Evolutionary conservation across 305 asterid genomes (phyloP), one percentile per base, ranked within the genome.

Genomic region (Striga hermonthica): DNA sequence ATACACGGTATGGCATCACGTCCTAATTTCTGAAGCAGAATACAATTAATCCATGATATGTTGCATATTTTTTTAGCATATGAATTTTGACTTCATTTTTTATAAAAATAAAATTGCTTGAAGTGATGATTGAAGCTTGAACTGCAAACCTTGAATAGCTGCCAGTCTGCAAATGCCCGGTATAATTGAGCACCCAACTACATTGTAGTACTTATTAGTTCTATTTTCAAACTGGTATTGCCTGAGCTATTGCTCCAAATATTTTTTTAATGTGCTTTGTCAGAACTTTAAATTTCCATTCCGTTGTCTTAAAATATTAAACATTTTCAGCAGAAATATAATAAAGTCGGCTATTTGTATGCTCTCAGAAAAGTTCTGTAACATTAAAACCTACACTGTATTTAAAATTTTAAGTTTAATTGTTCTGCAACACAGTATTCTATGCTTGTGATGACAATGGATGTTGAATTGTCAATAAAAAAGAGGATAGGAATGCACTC

Each of bases 1-100:
- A 75, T 92, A 92, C 80, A 87, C 98, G 95, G 98, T 91, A 91
- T 69, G 68, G 9, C 67, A 69, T 73, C 70, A 34, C 60, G 45
- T 72, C 66, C 36, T 76, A 68, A 59, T 67, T 76, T 59, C 43
- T 64, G 64, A 59, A 52, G 13, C 69, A 39, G 62, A 67, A 58
- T 16, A 74, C 71, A 37, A 67, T 35, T 43, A 22, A 60, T 47
- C 55, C 14, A 58, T 65, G 66, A 44, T 43, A 45, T 38, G 44
- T 59, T 65, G 40, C 63, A 49, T 47, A 8, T 10, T 48, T n/a
- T 50, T 52, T 60, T 31, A 50, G 37, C 64, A 15, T 60, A 53
- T 41, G 16, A 64, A 31, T 53, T 58, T 6, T 62, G 57, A 56
- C 61, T 72, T 35, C 15, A 39, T 40, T 61, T 70, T 38, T 63